Conservation (phyloP, 352 stramenopile genomes). For the Phytophthora ohioensis region DNA sequence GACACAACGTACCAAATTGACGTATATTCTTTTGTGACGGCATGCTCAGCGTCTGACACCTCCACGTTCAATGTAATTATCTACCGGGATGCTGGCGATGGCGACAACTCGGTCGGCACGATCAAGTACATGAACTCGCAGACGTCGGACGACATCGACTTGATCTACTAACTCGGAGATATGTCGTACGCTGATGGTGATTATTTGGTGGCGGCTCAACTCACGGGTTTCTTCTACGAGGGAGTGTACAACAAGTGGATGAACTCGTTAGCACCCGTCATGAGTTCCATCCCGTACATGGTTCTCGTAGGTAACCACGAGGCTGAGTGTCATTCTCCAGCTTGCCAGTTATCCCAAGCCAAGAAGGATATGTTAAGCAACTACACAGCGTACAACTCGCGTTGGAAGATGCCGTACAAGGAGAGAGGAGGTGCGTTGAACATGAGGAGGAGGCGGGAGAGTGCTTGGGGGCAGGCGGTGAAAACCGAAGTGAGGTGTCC, state of each 20-base stretch:
- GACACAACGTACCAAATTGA: not conserved
- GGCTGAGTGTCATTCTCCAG: slow-evolving; percentile 76
- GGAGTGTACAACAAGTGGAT: slow-evolving; percentile 89
- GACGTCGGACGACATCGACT: slow-evolving; percentile 44
- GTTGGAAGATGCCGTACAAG: slow-evolving; percentile 55
- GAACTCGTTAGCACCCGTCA: slow-evolving; percentile 59
- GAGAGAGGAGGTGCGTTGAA: slow-evolving; percentile 53
- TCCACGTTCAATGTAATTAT: not conserved
- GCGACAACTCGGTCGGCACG: slow-evolving; percentile 46
- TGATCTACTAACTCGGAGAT: slow-evolving; percentile 79
- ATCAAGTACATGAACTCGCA: slow-evolving; percentile 47
- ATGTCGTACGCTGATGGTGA: slow-evolving; percentile 57
- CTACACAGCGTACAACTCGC: slow-evolving; percentile 71
- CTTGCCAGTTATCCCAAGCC: slow-evolving; percentile 35
- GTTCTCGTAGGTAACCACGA: slow-evolving; percentile 88
- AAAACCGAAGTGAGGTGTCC: not conserved
- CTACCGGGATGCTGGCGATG: slow-evolving; percentile 36
- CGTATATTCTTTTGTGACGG: not conserved
- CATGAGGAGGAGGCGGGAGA: slow-evolving; percentile 20
- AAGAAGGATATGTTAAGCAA: slow-evolving; percentile 59
- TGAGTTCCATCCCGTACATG: slow-evolving; percentile 82
- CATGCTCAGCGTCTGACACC: not conserved
- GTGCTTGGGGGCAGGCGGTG: not conserved
- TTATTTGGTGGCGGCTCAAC: slow-evolving; percentile 32
- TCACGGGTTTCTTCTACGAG: slow-evolving; percentile 83